Percentiles rank a stretch among this genome's conserved stretches.
Evolutionary conservation across 2,329 filamentous ascomycete species (phyloP).

Genomic region (Trichoderma polysporum): DNA sequence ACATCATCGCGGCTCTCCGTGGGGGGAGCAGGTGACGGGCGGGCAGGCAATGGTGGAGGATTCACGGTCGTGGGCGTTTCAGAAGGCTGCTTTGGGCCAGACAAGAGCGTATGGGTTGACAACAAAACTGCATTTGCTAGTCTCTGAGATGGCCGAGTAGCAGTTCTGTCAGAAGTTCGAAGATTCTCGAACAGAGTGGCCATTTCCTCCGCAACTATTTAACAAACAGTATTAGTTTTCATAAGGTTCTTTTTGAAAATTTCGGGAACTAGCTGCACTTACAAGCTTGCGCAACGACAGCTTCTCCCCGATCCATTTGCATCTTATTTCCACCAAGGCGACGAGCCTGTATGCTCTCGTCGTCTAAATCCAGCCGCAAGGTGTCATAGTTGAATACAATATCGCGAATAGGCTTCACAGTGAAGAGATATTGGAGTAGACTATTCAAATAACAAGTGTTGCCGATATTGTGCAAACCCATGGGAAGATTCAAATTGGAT

Average conservation of each 20-base stretch:
- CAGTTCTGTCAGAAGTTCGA: conserved; percentile 59
- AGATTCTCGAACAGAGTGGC: conserved; percentile 68
- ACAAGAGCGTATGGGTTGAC: conserved; percentile 43
- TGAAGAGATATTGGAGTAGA: conserved; percentile 92
- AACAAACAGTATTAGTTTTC: conserved; percentile 9
- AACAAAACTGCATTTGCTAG: conserved; percentile 79
- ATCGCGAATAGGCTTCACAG: conserved; percentile 75
- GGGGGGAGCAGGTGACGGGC: conserved; percentile 44
- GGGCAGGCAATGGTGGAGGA: conserved; percentile 52
- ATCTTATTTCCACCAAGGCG: conserved; percentile 68
- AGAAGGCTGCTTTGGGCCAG: conserved; percentile 31
- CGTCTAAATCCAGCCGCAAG: conserved; percentile 65
- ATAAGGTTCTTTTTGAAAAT: background rate
- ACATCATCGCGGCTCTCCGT: conserved; percentile 32
- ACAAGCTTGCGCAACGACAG: conserved; percentile 72
- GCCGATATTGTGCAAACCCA: conserved; percentile 88
- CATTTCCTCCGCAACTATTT: conserved; percentile 71
- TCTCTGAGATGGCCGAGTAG: conserved; percentile 70
- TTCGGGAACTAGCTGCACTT: conserved; percentile 41
- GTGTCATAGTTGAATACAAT: conserved; percentile 75
- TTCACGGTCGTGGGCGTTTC: conserved; percentile 28
- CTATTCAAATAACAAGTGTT: conserved; percentile 99
- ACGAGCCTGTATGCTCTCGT: conserved; percentile 62
- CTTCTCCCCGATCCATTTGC: conserved; percentile 54
- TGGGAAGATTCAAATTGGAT: conserved; percentile 61